These are phyloP conservation scores for Psilocybe mexicana DNA, from an alignment of 1,284 basidiomycete genomes.

Conservation along the genomic window DNA sequence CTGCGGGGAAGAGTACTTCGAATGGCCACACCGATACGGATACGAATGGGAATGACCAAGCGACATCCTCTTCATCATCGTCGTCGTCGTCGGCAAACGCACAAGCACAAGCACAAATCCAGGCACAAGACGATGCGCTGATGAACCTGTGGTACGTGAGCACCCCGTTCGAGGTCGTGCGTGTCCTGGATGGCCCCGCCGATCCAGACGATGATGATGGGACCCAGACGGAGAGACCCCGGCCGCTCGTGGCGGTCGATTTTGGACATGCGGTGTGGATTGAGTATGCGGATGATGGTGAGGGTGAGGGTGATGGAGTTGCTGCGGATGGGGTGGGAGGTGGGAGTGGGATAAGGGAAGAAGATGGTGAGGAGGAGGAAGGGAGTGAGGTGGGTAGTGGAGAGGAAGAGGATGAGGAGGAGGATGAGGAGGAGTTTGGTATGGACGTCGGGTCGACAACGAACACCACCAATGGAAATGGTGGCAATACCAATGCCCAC, in stretches of 20 bases:
- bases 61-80: neutral
- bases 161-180: slow-evolving; percentile 69
- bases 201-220: slow-evolving; percentile 33
- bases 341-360: neutral
- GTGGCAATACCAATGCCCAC: neutral
- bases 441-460: neutral
- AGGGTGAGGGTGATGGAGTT: slow-evolving; percentile 9
- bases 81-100: neutral
- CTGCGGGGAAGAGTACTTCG: neutral
- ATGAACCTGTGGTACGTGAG: slow-evolving; percentile 71
- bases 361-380: neutral
- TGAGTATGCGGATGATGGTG: slow-evolving; percentile 42
- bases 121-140: slow-evolving; percentile 44
- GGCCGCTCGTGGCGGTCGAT: slow-evolving; percentile 74
- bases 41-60: no score
- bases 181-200: slow-evolving; percentile 51
- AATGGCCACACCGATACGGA: no score
- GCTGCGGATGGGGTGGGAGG: neutral
- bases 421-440: neutral
- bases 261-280: slow-evolving; percentile 79
- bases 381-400: neutral
- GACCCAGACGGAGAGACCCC: slow-evolving; percentile 42
- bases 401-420: neutral
- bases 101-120: neutral
- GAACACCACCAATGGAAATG: neutral